Conservation (phyloP, 2,329 filamentous ascomycete species). For the Ophidiomyces ophidiicola region DNA sequence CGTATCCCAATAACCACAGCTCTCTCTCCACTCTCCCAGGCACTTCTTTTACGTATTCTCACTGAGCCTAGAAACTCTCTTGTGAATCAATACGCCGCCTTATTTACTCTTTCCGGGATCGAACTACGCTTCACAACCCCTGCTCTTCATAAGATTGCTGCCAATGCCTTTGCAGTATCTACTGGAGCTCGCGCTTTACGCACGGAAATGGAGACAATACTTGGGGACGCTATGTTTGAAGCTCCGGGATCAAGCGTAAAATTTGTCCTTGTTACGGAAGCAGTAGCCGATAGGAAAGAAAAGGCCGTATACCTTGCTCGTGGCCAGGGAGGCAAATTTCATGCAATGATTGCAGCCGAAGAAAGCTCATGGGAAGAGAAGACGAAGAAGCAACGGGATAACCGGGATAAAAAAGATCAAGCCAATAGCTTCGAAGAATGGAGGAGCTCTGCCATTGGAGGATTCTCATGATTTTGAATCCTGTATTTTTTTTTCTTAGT, state of each 20-base stretch:
- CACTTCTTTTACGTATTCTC: slow-evolving; percentile 67
- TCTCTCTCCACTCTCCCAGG: slow-evolving; percentile 58
- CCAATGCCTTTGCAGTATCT: slow-evolving; percentile 52
- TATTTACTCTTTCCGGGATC: slow-evolving; percentile 68
- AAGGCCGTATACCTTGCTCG: slow-evolving; percentile 41
- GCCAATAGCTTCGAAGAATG: slow-evolving; percentile 35
- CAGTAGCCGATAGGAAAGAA: slow-evolving; percentile 51
- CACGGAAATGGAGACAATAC: slow-evolving; percentile 66
- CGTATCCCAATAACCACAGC: slow-evolving; percentile 83
- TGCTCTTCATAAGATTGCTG: slow-evolving; percentile 69
- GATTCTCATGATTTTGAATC: slow-evolving; percentile 9
- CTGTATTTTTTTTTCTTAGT: too few relatives aligned
- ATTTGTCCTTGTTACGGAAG: slow-evolving; percentile 62
- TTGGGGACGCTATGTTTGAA: slow-evolving; percentile 72
- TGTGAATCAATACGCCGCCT: slow-evolving; percentile 73
- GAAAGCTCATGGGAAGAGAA: slow-evolving; percentile 40
- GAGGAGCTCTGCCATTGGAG: slow-evolving; percentile 22
- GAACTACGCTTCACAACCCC: slow-evolving; percentile 72
- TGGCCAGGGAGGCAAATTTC: slow-evolving; percentile 41
- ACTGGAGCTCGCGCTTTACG: slow-evolving; percentile 72
- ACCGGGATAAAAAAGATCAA: slow-evolving; percentile 19
- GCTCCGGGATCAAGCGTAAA: slow-evolving; percentile 54
- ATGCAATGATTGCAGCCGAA: slow-evolving; percentile 39
- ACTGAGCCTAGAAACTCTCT: slow-evolving; percentile 86
- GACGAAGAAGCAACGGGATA: slow-evolving; percentile 24